Conservation (phyloP, 2,329 filamentous ascomycete genomes). For the Botrytis sinoallii region DNA sequence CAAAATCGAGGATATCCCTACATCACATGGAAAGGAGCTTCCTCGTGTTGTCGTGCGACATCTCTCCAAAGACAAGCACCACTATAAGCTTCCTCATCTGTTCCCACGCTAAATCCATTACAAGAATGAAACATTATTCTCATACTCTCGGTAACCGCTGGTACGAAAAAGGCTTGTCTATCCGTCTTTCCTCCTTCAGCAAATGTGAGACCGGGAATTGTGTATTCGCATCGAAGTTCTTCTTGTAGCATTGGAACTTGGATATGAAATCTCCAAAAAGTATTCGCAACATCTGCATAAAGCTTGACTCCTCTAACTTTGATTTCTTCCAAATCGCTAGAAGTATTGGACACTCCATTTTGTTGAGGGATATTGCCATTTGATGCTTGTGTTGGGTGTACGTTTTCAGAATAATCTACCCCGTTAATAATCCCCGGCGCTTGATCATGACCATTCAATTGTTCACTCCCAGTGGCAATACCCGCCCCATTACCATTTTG, state of each 20-base stretch:
- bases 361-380: not conserved
- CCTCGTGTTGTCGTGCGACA: slow-evolving; percentile 76
- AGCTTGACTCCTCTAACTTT: slow-evolving; percentile 56
- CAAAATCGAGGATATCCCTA: slow-evolving; percentile 48
- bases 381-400: not conserved
- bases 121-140: slow-evolving; percentile 98
- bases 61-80: slow-evolving; percentile 96
- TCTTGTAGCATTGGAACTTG: slow-evolving; percentile 67
- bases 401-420: slow-evolving; percentile 36
- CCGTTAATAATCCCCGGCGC: slow-evolving; percentile 35
- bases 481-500: slow-evolving; percentile 32
- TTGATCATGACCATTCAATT: slow-evolving; percentile 15
- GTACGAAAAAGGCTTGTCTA: slow-evolving; percentile 77
- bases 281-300: slow-evolving; percentile 65
- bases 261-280: slow-evolving; percentile 91
- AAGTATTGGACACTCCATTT: not conserved
- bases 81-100: slow-evolving; percentile 80
- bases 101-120: slow-evolving; percentile 91
- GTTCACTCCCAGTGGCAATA: slow-evolving; percentile 9
- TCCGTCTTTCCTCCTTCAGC: slow-evolving; percentile 53
- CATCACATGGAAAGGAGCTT: slow-evolving; percentile 88
- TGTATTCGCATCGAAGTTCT: slow-evolving; percentile 78
- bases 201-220: slow-evolving; percentile 63
- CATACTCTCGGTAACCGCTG: slow-evolving; percentile 81
- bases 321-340: slow-evolving; percentile 26